Base-by-base conservation (phyloP, 768 basidiomycete genomes). In the Cantharellus anzutake region DNA sequence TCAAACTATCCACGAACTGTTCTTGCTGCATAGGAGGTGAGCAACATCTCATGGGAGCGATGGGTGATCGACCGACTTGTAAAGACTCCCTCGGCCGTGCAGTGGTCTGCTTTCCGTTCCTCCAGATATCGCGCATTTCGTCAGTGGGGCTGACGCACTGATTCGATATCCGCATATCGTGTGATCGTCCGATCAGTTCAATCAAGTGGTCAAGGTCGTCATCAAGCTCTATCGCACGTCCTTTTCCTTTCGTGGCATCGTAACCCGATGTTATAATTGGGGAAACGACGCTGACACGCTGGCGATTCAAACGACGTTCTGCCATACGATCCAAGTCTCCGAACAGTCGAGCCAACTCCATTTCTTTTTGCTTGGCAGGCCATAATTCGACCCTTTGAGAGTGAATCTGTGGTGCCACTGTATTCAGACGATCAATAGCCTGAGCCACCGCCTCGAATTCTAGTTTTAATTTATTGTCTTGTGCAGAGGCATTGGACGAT, bases 351-450 rank as follows among this genome's bases (percentile, higher is more conserved):
- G 86, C 88, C 51, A 77, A 76, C 69, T 88, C 85, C 73, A 90
- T 78, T 69, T 89, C 78, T 7, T 78, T 77, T 11, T 82, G 65
- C 67, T 88, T 86, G 35, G 79, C 72, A 3, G 76, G 76, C 65
- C 83, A 83, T 51, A 94, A 78, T 68, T 93, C 92, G n/a, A 87
- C 90, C 0, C 96, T 81, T 69, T 99, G 94, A 67, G 93, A 84
- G 61, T 84, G 80, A 48, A 97, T 70, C 68, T 94, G 92, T 0
- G 94, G 93, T 0, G 90, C 81, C 39, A 84, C 86, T 4, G 78
- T 70, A 69, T 96, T 89, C 5, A 97, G 72, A 42, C 91, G 75
- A 68, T 94, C 92, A 65, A 99, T 93, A 39, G 96, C 92, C 68
- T 79, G 77, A 0, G 87, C 80, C 51, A 98, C 81, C 5, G 78